phyloP scores from a whole-genome alignment of 352 stramenopile genomes.

The Globisporangium takayamanum region DNA sequence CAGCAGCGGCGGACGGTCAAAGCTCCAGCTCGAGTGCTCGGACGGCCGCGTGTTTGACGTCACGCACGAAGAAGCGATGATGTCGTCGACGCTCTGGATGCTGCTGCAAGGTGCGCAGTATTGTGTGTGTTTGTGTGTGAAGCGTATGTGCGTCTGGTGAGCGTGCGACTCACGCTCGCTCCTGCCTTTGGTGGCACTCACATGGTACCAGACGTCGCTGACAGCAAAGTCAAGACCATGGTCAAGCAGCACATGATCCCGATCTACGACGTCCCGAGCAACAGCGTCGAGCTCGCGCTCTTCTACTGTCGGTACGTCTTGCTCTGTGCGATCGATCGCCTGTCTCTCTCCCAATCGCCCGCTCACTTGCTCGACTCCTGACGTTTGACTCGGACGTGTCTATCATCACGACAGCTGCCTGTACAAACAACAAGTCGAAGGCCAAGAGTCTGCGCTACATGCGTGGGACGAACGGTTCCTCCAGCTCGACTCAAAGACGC shows the following conservation, averaged over 20 bases:
- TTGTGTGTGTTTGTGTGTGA: conserved; percentile 1
- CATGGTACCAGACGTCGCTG: conserved; percentile 32
- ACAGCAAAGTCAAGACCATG: conserved; percentile 40
- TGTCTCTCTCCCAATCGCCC: background rate
- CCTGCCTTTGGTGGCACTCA: background rate
- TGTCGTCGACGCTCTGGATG: conserved; percentile 82
- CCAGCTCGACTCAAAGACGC: conserved; percentile 65
- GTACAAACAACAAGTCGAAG: conserved; percentile 75
- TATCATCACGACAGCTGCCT: conserved; percentile 34
- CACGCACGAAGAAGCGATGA: conserved; percentile 81
- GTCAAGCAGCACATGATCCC: conserved; percentile 66
- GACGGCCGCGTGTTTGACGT: conserved; percentile 65
- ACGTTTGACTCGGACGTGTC: background rate
- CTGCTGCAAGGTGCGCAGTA: conserved; percentile 44
- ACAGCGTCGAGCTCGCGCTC: conserved; percentile 62
- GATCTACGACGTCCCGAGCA: conserved; percentile 66
- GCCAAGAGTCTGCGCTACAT: conserved; percentile 39
- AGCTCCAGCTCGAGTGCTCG: conserved; percentile 71
- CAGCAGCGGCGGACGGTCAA: conserved; percentile 25
- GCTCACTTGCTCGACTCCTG: background rate
- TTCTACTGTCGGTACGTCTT: conserved; percentile 61
- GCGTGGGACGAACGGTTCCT: conserved; percentile 69
- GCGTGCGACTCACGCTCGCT: background rate
- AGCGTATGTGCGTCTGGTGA: background rate
- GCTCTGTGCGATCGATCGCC: background rate